Evolutionary conservation across 768 basidiomycete species (phyloP), one percentile per base, ranked within the genome.

Genomic region (Lanmaoa rubissima): DNA sequence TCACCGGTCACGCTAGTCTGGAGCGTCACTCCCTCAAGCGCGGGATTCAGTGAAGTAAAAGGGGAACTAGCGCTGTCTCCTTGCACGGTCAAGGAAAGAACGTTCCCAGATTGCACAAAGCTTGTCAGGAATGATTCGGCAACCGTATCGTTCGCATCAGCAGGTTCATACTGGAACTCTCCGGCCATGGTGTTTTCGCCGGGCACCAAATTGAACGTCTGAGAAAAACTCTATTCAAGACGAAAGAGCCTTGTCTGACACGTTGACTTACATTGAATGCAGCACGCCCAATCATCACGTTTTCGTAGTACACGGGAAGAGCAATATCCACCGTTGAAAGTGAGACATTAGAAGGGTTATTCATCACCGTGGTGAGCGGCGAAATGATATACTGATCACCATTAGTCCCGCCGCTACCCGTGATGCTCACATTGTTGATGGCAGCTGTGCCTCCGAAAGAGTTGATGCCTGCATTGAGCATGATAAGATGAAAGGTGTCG

Each of bases 311-410:
- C 5, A 85, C 85, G 0, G 84, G 80, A 38, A 91, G 76, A 6
- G 83, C 71, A 24, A 88, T 74, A 45, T 79, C 75, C 53, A 78
- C 76, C 11, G 87, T 88, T 52, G 78, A 68, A 34, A 90, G 74
- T 5, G 85, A 83, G 35, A 89, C 68, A 62, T 87, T 87, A 6
- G 86, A 87, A 8, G 86, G 88, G 58, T 90, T 89, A 24, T 83
- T 67, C 45, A 89, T 72, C 14, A 70, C 76, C 19, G 85, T 79
- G 1, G 78, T 82, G n/a, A 88, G 68, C 2, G 83, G 85, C 4
- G 82, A 65, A 32, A 79, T 69, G 42, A 89, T 77, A 63, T 76
- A 90, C 67, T 87, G 73, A 58, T 74, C 75, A 7, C 85, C 85
- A n/a, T 80, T 81, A 49, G 69, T 73, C 41, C 85, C 85, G 38